A percentile compares a stretch with the other conserved stretches of the same genome.
These are phyloP conservation scores for Monosporozyma siamensis DNA, from an alignment of 805 yeast species.

Conservation along the genomic window DNA sequence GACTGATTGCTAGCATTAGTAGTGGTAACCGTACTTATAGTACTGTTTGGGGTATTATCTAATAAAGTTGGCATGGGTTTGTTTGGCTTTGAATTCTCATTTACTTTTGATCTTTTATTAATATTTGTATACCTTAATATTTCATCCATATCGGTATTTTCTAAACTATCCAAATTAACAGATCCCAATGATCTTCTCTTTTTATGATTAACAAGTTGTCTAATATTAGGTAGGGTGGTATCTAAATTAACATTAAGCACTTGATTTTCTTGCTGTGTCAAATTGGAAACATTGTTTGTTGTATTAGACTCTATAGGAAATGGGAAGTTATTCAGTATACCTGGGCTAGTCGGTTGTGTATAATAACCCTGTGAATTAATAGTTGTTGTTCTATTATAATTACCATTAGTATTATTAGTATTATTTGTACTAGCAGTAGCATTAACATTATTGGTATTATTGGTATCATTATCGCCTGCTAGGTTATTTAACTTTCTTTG, in stretches of 20 bases:
- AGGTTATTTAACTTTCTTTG: constrained; percentile 18
- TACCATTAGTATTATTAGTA: neutral
- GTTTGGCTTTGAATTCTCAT: neutral
- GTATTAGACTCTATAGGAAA: constrained; percentile 6
- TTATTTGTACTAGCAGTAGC: too few relatives aligned
- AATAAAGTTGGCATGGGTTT: neutral
- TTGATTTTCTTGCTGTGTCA: constrained; percentile 1
- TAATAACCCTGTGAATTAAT: constrained; percentile 18
- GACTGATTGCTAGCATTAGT: neutral
- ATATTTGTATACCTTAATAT: constrained; percentile 22
- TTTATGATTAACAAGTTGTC: constrained; percentile 4
- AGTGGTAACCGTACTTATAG: neutral
- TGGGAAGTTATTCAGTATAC: constrained; percentile 6
- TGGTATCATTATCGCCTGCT: too few relatives aligned
- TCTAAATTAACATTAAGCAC: neutral
- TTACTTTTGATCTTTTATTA: constrained; percentile 13
- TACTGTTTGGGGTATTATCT: constrained; percentile 1
- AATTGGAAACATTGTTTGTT: constrained; percentile 1
- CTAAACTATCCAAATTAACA: constrained; percentile 20
- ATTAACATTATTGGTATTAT: too few relatives aligned
- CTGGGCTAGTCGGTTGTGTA: constrained; percentile 29
- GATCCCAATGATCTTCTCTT: constrained; percentile 25
- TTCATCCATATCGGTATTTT: constrained; percentile 26
- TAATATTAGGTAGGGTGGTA: neutral
- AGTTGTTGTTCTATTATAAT: neutral